phyloP scores from a whole-genome alignment of 768 basidiomycete genomes.

The Imleria badia region DNA sequence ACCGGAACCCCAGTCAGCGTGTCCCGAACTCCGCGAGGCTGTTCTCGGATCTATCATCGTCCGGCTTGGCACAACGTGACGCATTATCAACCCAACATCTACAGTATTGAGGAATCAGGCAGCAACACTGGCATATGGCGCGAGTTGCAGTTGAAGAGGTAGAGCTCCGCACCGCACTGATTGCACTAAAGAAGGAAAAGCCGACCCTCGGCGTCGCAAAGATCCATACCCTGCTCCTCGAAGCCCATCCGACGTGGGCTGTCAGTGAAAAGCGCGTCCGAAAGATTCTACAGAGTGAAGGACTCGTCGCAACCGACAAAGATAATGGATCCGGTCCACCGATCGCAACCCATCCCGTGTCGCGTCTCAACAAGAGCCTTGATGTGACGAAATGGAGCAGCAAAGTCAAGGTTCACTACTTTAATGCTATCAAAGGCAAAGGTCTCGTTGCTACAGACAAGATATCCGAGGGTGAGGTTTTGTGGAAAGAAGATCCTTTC shows the following conservation, averaged over 20 bases:
- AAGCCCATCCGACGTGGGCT: slow-evolving; percentile 62
- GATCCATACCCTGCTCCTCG: slow-evolving; percentile 61
- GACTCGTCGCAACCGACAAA: slow-evolving; percentile 38
- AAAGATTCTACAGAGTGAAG: slow-evolving; percentile 65
- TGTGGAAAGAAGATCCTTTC: slow-evolving; percentile 89
- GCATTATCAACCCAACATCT: background rate
- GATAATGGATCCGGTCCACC: background rate
- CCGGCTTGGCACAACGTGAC: too few species aligned
- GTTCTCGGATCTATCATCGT: background rate
- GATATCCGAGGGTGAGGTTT: slow-evolving; percentile 66
- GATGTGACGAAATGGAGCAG: slow-evolving; percentile 61
- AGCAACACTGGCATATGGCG: slow-evolving; percentile 10
- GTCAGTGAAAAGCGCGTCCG: slow-evolving; percentile 83
- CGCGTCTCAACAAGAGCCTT: slow-evolving; percentile 60
- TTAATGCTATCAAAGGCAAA: slow-evolving; percentile 73
- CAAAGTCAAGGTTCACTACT: slow-evolving; percentile 66
- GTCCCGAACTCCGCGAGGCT: too few species aligned
- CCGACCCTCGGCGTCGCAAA: slow-evolving; percentile 71
- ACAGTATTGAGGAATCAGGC: background rate
- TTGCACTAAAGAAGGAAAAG: slow-evolving; percentile 53
- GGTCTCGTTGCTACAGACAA: slow-evolving; percentile 72
- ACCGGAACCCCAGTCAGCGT: too few species aligned
- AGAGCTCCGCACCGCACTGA: slow-evolving; percentile 56
- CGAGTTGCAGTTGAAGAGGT: slow-evolving; percentile 43
- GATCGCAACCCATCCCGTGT: slow-evolving; percentile 50